Base-by-base conservation (phyloP, 1,139 yeast species). In the Geotrichum klebahnii region DNA sequence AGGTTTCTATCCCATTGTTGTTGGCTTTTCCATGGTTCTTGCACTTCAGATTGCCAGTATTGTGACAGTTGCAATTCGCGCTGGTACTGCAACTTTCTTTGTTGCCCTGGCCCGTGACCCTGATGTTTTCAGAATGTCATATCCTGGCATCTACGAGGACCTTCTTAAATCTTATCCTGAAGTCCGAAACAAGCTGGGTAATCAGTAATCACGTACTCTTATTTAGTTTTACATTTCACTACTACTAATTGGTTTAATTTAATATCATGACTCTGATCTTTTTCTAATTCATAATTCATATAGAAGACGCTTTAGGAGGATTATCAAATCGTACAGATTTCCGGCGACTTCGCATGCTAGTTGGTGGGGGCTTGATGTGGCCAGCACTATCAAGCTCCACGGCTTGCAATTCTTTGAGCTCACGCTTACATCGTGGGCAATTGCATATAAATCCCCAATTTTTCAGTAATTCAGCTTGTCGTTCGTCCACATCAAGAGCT, bases 101-200 rank as follows among this genome's bases (percentile, higher is more conserved):
- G 83, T 89, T 44, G 92, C 95, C 0, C 74, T 87, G 64, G 92
- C 94, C 10, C 81, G 82, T 60, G 95, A 89, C 60, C 96, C 97
- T 0, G 94, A 88, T 59, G 82, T 88, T 5, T 83, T 84, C 74
- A 81, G 80, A 61, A 77, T 78, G 71, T 78, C 87, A 42, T 84
- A 88, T 64, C 88, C 96, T 49, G 81, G 81, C 46, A 73, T 81
- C 54, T 89, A 84, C 65, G 85, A 84, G 56, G 81, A 79, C 60
- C 73, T 89, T 44, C 81, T 86, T 61, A 69, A 78, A 56, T 77
- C 81, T 51, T 88, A 87, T 64, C 96, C 96, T 3, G 79, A 82
- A 54, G 94, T 86, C 4, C 73, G 80, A 59, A 74, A 82, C 37
- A 61, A 63, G 52, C 56, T 66, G 22, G 51, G 47, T 6, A 10